A percentile compares a stretch with the other conserved stretches of the same genome.
These are phyloP conservation scores for Pseudogymnoascus sp. DNA, from an alignment of 2,329 filamentous ascomycete species.

Conservation along the genomic window DNA sequence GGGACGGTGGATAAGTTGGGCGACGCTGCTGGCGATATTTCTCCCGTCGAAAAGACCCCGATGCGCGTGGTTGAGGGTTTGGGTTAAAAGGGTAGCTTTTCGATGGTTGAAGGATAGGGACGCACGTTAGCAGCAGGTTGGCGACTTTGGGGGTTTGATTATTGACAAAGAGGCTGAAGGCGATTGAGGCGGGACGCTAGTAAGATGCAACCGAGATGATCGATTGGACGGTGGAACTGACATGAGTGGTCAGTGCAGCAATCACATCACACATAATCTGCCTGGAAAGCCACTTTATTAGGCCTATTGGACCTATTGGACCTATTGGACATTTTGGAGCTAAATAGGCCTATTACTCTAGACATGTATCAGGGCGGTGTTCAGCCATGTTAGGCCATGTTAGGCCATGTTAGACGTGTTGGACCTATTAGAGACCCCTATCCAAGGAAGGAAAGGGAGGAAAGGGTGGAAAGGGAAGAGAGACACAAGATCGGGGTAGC, in stretches of 20 bases:
- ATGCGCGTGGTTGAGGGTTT: neutral
- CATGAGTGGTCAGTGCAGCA: slow-evolving; percentile 9
- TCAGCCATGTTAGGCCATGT: neutral
- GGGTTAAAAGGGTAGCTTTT: neutral
- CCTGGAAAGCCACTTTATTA: neutral
- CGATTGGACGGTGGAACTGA: slow-evolving; percentile 10
- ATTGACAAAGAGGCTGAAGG: slow-evolving; percentile 12
- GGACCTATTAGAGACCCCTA: slow-evolving; percentile 5
- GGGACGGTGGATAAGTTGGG: neutral
- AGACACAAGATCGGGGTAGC: neutral
- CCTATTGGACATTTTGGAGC: neutral
- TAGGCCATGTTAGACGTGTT: neutral
- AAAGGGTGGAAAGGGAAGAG: too few relatives aligned
- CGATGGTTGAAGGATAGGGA: neutral
- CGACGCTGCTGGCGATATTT: neutral
- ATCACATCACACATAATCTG: slow-evolving; percentile 12
- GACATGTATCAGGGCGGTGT: neutral
- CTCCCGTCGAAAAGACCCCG: neutral
- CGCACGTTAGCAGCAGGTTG: neutral
- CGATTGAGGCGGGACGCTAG: slow-evolving; percentile 11
- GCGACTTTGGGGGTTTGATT: neutral
- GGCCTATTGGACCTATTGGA: neutral
- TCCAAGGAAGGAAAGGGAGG: too few relatives aligned
- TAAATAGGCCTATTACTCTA: neutral
- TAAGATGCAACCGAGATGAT: slow-evolving; percentile 11